Evolutionary conservation across 2,329 filamentous ascomycete species (phyloP), one percentile per base, ranked within the genome.

Genomic region (Fusarium aywerte): DNA sequence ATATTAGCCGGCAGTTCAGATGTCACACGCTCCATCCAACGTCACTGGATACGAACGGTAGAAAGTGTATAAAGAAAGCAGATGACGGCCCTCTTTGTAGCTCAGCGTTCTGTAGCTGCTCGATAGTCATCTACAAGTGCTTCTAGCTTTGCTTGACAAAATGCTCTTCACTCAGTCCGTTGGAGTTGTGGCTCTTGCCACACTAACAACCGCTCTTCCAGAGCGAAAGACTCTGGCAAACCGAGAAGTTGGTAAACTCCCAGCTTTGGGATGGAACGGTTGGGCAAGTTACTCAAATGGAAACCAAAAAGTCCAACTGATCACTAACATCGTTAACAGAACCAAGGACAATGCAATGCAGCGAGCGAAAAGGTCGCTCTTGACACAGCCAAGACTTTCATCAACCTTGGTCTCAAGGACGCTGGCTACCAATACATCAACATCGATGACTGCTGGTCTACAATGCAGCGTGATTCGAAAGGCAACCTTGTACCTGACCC

Each of bases 371-470:
- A 62, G 6, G 58, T 62, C 20, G 58, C 58, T 32, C 48, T 62
- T 27, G 57, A 32, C n/a, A 62, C 58, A 32, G 58, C 58, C 23
- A 62, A 62, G 10, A 62, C 47, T 4, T 62, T 62, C 15, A 42
- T 62, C n/a, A 32, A 50, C 7, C 33, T 58, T n/a, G 59, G 60
- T 23, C 23, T 64, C 1, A 63, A 63, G 23, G 60, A 63, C 12
- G 58, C 58, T 4, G 59, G 59, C 9, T 64, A 64, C n/a, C 25
- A 38, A 18, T 64, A 64, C 15, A 25, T 64, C 44, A 63, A 63
- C 33, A 63, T 64, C 3, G 60, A 64, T 18, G 60, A 64, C n/a
- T 64, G 60, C n/a, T 64, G 60, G 60, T 64, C 60, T 20, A 55
- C 48, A n/a, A 50, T 36, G 18, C 51, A 63, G 27, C 51, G 60